phyloP scores from a whole-genome alignment of 371 early-diverging fungal genomes.

The Sporodiniella umbellata region DNA sequence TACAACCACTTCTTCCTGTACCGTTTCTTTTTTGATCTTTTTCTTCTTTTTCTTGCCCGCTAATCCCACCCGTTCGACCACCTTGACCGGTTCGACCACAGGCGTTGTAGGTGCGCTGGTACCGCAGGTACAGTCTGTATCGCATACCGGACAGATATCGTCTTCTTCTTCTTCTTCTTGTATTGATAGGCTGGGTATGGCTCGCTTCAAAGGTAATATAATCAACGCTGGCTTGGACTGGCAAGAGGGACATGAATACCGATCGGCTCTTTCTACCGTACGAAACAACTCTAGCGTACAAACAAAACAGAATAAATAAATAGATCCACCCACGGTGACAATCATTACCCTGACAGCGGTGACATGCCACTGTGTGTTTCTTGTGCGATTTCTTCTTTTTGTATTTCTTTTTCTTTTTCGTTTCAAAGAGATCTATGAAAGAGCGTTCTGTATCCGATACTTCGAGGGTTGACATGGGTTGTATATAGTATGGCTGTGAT shows the following conservation, averaged over 20 bases:
- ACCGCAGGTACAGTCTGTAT: conserved; percentile 59
- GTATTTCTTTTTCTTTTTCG: conserved; percentile 6
- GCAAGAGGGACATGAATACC: conserved; percentile 6
- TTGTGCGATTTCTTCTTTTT: conserved; percentile 15
- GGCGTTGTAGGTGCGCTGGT: conserved; percentile 4
- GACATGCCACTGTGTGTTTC: conserved; percentile 53
- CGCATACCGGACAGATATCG: conserved; percentile 62
- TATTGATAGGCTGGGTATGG: conserved; percentile 8
- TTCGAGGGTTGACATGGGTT: background rate
- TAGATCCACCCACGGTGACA: too few relatives aligned
- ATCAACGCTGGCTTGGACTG: conserved; percentile 1
- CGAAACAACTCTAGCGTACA: background rate
- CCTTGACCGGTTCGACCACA: background rate
- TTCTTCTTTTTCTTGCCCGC: conserved; percentile 10
- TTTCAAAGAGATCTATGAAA: conserved; percentile 30
- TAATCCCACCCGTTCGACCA: conserved; percentile 7
- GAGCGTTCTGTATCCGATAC: conserved; percentile 23
- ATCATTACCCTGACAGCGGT: conserved; percentile 62
- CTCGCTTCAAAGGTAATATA: conserved; percentile 5
- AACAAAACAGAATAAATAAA: too few relatives aligned
- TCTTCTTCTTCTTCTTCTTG: conserved; percentile 41
- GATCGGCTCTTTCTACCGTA: background rate
- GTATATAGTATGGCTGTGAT: too few relatives aligned
- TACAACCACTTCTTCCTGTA: conserved; percentile 20
- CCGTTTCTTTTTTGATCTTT: conserved; percentile 2